Evolutionary conservation across 495 filamentous ascomycete species (phyloP), one percentile per base, ranked within the genome.

Genomic region (Symbiotaphrina buchneri): DNA sequence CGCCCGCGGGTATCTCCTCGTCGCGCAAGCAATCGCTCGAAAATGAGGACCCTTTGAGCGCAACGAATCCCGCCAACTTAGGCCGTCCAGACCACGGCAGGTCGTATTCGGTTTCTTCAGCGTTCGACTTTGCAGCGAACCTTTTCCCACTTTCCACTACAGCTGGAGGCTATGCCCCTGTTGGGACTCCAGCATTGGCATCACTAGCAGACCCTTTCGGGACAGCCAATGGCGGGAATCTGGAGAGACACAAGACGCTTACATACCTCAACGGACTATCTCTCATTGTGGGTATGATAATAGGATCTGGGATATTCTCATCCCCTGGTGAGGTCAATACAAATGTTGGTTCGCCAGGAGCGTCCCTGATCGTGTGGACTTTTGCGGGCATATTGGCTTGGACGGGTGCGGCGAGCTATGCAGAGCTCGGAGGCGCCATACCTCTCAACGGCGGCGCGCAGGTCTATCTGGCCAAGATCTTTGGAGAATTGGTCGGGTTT

Each of bases 281-380:
- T 11, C 56, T 97, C 11, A 73, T 95, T 11, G 66, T 95, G 6
- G 85, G 90, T 4, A 44, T 97, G 28, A 87, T 94, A 47, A 95
- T 97, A 41, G 87, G 87, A n/a, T 84, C 78, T 11, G 87, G 87
- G 1, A 94, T 97, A 43, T 97, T 97, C 53, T 85, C 81, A 6
- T 84, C 80, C 18, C 87, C 87, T 0, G 80, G 77, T 38, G 82
- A 93, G 52, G 90, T 97, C 41, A 93, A 92, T 44, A 62, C 63
- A 32, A 85, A 92, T 50, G 83, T 74, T 17, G 90, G 90, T 16
- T 93, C 85, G 18, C 84, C 85, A 2, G 87, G 87, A 4, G 84
- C 82, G 28, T 71, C 82, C 5, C 56, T 97, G 32, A 66, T 95
- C 13, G 71, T 93, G 4, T 97, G 87, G 87, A 59, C 62, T 3